Evolutionary conservation across 495 filamentous ascomycete species (phyloP).

Genomic region (Penicillium macrosclerotiorum): DNA sequence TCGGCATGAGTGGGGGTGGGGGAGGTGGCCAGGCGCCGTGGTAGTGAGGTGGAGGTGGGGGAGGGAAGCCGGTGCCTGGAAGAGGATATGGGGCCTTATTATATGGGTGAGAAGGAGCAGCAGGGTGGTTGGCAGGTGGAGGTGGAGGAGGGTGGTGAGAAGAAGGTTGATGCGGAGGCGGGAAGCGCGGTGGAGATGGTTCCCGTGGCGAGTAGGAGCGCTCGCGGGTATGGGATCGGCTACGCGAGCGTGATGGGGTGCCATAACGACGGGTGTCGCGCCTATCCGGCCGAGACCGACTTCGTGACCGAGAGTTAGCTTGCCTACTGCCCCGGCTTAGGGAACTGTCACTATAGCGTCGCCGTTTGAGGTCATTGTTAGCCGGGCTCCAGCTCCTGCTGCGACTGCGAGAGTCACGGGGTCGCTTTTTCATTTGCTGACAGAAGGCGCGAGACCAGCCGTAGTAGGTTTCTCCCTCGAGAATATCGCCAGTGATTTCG

Average conservation of each 20-base stretch:
- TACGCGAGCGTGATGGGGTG: constrained; percentile 20
- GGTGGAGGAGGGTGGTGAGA: constrained; percentile 21
- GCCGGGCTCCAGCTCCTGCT: constrained; percentile 35
- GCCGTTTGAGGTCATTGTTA: constrained; percentile 37
- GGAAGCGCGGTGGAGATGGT: constrained; percentile 25
- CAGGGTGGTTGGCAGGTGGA: constrained; percentile 19
- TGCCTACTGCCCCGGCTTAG: constrained; percentile 27
- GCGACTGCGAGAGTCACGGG: constrained; percentile 21
- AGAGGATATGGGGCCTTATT: constrained; percentile 13
- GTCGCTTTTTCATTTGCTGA: constrained; percentile 70
- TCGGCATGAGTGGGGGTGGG: constrained; percentile 32
- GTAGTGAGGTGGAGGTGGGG: constrained; percentile 47
- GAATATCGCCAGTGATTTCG: constrained; percentile 57
- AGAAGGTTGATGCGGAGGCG: constrained; percentile 29
- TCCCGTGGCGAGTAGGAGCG: constrained; percentile 48
- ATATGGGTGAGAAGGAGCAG: constrained; percentile 25
- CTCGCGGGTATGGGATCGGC: constrained; percentile 38
- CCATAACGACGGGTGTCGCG: constrained; percentile 6
- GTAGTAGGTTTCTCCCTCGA: constrained; percentile 73
- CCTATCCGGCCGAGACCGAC: constrained; percentile 9
- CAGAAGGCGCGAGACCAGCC: constrained; percentile 83
- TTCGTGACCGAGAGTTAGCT: constrained; percentile 28
- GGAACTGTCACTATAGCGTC: constrained; percentile 50
- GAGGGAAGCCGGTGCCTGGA: constrained; percentile 28
- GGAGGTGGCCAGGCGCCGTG: constrained; percentile 53